Conservation (phyloP, 768 basidiomycete species). For the Plicaturopsis crispa region DNA sequence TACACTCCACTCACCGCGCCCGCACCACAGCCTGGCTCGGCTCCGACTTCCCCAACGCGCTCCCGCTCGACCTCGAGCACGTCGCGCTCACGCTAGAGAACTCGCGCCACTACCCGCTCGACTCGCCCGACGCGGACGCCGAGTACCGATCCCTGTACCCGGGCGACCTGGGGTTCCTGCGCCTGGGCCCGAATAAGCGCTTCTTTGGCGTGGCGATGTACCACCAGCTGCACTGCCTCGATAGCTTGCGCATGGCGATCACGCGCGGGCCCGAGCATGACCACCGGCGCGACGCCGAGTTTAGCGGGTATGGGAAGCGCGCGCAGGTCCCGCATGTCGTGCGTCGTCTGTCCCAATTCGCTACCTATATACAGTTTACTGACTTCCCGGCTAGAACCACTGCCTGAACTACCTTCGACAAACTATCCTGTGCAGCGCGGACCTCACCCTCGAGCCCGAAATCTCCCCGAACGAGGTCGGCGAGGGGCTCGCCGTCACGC, state of each 20-base stretch:
- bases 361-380: too few species aligned
- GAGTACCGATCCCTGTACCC: conserved; percentile 24
- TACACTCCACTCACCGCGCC: too few species aligned
- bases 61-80: neutral
- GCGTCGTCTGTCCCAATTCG: too few species aligned
- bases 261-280: conserved; percentile 3
- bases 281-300: neutral
- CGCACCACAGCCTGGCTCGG: neutral
- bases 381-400: too few species aligned
- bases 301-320: too few species aligned
- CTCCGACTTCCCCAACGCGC: neutral
- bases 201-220: conserved; percentile 29
- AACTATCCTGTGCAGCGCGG: conserved; percentile 36
- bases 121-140: conserved; percentile 13
- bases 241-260: conserved; percentile 18
- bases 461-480: conserved; percentile 26
- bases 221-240: conserved; percentile 43
- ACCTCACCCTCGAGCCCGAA: conserved; percentile 39
- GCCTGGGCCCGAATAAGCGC: conserved; percentile 23
- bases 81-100: conserved; percentile 20
- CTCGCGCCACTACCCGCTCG: conserved; percentile 20
- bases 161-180: conserved; percentile 19
- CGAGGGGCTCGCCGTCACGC: conserved; percentile 27
- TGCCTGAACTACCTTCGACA: conserved; percentile 43
- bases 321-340: too few species aligned